Evolutionary conservation across 2,329 filamentous ascomycete genomes (phyloP).

Genomic region (Sporothrix variecibatus): DNA sequence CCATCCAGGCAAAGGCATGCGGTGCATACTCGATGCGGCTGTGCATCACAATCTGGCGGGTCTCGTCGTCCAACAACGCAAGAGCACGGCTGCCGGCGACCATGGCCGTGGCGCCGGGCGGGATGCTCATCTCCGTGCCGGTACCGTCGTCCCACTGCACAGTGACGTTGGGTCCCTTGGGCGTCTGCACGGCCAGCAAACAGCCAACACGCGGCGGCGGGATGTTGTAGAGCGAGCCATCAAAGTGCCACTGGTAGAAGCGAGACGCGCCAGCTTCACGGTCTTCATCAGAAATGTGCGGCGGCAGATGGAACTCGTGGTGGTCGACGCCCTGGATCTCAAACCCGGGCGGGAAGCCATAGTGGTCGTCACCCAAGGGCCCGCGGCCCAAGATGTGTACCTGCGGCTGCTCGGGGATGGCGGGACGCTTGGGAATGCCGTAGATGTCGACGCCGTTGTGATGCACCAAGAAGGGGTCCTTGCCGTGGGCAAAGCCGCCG

Average conservation of each 20-base stretch:
- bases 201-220: constrained; percentile 42
- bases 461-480: constrained; percentile 39
- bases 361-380: constrained; percentile 39
- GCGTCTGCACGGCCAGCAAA: constrained; percentile 40
- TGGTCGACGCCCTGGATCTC: constrained; percentile 44
- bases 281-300: constrained; percentile 40
- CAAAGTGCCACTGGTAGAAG: constrained; percentile 44
- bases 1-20: constrained; percentile 43
- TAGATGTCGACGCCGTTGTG: constrained; percentile 42
- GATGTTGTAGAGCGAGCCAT: constrained; percentile 40
- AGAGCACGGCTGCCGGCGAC: constrained; percentile 34
- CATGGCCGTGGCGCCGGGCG: constrained; percentile 41
- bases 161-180: constrained; percentile 36
- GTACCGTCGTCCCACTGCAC: constrained; percentile 41
- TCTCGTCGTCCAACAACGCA: constrained; percentile 36
- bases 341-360: constrained; percentile 42
- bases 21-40: constrained; percentile 42
- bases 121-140: constrained; percentile 38
- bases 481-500: constrained; percentile 43
- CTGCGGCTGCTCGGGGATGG: constrained; percentile 42
- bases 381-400: constrained; percentile 43
- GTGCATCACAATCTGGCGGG: constrained; percentile 35
- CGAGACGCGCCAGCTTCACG: constrained; percentile 39
- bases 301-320: constrained; percentile 42
- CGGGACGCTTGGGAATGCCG: constrained; percentile 38